These are phyloP conservation scores for Metschnikowia gelsemii DNA, from an alignment of 805 yeast species.

Conservation along the genomic window DNA sequence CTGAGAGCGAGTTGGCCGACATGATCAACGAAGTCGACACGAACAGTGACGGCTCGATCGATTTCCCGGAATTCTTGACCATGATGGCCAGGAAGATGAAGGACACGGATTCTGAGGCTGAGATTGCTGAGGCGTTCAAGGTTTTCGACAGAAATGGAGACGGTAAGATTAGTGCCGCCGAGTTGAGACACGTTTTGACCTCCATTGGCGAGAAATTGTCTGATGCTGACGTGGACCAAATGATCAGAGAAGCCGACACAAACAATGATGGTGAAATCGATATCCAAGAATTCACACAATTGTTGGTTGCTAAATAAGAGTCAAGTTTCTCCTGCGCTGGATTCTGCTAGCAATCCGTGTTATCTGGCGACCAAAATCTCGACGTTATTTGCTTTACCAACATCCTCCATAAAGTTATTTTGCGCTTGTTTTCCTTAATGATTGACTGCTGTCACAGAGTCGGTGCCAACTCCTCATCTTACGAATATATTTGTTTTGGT, in stretches of 20 bases:
- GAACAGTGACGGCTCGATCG: constrained; percentile 80
- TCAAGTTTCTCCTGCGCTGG: neutral
- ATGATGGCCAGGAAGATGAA: constrained; percentile 66
- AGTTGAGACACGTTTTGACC: constrained; percentile 93
- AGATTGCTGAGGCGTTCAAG: constrained; percentile 94
- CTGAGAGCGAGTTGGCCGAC: constrained; percentile 93
- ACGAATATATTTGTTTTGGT: neutral
- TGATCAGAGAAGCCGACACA: constrained; percentile 93
- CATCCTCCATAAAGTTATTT: constrained; percentile 3
- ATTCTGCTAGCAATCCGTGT: neutral
- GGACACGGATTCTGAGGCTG: constrained; percentile 96
- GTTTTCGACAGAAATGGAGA: constrained; percentile 96
- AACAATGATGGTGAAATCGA: constrained; percentile 97
- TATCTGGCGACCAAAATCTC: constrained; percentile 1
- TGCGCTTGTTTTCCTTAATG: neutral
- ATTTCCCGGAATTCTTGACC: constrained; percentile 49
- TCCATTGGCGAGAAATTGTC: constrained; percentile 96
- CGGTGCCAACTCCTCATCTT: neutral
- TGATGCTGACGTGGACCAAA: constrained; percentile 95
- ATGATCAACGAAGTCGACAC: constrained; percentile 96
- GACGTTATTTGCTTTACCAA: constrained; percentile 1
- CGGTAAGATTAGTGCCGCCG: constrained; percentile 95
- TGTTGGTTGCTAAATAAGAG: constrained; percentile 69
- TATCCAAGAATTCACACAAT: constrained; percentile 92
- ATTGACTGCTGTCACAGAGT: neutral